Conservation (phyloP, 2,329 filamentous ascomycete genomes). For the Furcasterigmium sp. region DNA sequence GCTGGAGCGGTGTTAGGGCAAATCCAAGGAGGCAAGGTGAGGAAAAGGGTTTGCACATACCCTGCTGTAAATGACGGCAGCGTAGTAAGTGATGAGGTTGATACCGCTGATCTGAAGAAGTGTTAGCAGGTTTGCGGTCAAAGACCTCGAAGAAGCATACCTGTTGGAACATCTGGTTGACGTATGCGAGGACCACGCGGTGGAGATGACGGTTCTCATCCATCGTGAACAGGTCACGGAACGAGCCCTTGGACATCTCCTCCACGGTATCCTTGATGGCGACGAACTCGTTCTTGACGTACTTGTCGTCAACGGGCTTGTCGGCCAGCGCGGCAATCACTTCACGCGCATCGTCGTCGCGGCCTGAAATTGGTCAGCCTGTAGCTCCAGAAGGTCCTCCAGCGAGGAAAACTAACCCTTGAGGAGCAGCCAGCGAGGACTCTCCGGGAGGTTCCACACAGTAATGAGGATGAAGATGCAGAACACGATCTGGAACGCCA, state of each 20-base stretch:
- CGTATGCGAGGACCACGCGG: constrained; percentile 47
- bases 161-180: constrained; percentile 52
- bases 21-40: neutral
- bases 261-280: constrained; percentile 58
- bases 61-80: constrained; percentile 19
- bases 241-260: constrained; percentile 50
- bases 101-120: constrained; percentile 17
- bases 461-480: constrained; percentile 50
- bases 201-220: constrained; percentile 50
- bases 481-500: constrained; percentile 54
- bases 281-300: constrained; percentile 48
- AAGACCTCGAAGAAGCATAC: neutral
- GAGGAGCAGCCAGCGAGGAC: constrained; percentile 38
- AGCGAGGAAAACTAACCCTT: constrained; percentile 12
- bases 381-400: neutral
- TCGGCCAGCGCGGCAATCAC: constrained; percentile 37
- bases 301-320: constrained; percentile 37
- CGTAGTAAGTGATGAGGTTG: constrained; percentile 24
- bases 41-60: too few relatives aligned
- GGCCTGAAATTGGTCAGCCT: constrained; percentile 9
- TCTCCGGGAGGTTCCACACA: constrained; percentile 49
- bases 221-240: constrained; percentile 55
- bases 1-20: constrained; percentile 23
- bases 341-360: constrained; percentile 35
- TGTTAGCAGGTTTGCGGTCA: neutral